A percentile compares a stretch with the other conserved stretches of the same genome.
These are phyloP conservation scores for Aspergillus luchuensis DNA, from an alignment of 2,329 filamentous ascomycete species.

Conservation along the genomic window DNA sequence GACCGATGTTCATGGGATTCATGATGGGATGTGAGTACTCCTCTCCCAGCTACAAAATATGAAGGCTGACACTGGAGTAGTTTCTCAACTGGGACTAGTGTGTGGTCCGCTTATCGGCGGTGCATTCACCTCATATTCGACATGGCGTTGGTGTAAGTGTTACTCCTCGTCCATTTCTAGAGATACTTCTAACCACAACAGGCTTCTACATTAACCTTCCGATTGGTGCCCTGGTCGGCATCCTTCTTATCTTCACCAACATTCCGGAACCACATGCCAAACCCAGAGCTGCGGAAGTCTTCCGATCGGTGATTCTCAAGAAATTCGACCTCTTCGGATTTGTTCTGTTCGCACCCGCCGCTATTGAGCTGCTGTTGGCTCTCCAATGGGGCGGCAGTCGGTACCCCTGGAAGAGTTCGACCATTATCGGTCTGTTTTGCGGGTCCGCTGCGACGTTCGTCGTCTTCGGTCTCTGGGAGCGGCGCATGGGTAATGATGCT, in stretches of 20 bases:
- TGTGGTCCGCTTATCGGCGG: conserved; percentile 46
- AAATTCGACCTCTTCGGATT: conserved; percentile 56
- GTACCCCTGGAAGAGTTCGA: conserved; percentile 52
- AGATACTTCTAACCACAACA: conserved; percentile 40
- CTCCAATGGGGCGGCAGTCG: conserved; percentile 60
- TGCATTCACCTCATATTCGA: conserved; percentile 39
- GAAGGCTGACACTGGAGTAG: not conserved
- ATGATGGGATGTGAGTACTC: not conserved
- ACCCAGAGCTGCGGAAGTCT: not conserved
- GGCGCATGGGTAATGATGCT: conserved; percentile 14
- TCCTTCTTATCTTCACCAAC: conserved; percentile 28
- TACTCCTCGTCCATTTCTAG: conserved; percentile 29
- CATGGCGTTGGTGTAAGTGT: conserved; percentile 29
- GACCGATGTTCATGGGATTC: conserved; percentile 4
- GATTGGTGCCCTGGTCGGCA: conserved; percentile 34
- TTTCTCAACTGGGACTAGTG: conserved; percentile 6
- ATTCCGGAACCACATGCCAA: conserved; percentile 14
- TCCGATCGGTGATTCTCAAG: conserved; percentile 14
- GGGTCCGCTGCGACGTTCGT: conserved; percentile 17
- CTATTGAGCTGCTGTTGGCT: conserved; percentile 58
- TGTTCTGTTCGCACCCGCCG: conserved; percentile 54
- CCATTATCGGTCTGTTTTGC: conserved; percentile 46
- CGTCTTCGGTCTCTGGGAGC: conserved; percentile 19
- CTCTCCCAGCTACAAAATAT: not conserved
- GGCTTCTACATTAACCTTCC: conserved; percentile 58